Evolutionary conservation across 306 rosid genomes (phyloP).

Genomic region (Carpinus viminea): DNA sequence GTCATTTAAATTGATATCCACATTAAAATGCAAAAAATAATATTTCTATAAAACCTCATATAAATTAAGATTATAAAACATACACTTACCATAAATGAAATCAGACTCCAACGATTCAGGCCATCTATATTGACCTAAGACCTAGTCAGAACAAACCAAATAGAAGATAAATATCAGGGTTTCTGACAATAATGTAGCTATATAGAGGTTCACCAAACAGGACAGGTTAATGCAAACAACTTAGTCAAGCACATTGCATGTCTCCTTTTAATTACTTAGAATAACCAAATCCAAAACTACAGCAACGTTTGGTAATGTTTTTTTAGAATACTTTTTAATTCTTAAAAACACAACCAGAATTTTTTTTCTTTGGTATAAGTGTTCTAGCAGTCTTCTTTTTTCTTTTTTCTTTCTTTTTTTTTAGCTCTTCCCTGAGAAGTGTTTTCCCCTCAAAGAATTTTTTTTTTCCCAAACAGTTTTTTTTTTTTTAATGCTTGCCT

Average conservation of each 20-base stretch:
- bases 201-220: not conserved
- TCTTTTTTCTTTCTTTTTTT: too few species aligned
- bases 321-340: too few species aligned
- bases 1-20: too few species aligned
- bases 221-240: not conserved
- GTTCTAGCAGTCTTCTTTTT: too few species aligned
- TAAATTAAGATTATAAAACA: slow-evolving; percentile 1
- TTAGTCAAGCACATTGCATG: not conserved
- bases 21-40: too few species aligned
- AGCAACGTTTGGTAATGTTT: too few species aligned
- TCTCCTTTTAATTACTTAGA: not conserved
- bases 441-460: too few species aligned
- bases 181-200: slow-evolving; percentile 18
- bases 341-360: too few species aligned
- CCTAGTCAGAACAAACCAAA: slow-evolving; percentile 37
- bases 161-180: slow-evolving; percentile 21
- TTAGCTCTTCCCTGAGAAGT: too few species aligned
- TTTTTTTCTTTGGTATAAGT: too few species aligned
- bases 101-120: slow-evolving; percentile 78
- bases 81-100: slow-evolving; percentile 58
- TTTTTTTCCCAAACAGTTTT: too few species aligned
- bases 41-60: not conserved
- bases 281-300: not conserved
- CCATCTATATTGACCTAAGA: slow-evolving; percentile 69
- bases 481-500: too few species aligned